Conservation (phyloP, 2,329 filamentous ascomycete genomes). For the Aspergillus vadensis region DNA sequence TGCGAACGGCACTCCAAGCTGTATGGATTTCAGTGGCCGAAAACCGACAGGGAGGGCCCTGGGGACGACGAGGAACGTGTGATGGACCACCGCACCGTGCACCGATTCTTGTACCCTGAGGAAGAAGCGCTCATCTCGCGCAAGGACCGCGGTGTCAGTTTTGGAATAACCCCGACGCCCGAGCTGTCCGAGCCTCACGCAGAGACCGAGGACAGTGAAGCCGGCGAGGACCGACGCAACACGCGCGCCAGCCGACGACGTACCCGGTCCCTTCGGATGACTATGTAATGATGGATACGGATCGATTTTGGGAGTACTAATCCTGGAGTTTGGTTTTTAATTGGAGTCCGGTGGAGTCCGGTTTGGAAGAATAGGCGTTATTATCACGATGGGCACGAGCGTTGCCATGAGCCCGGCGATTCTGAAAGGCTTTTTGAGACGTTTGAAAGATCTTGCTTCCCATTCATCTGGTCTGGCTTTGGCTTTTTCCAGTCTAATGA, state of each 20-base stretch:
- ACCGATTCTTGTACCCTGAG: conserved; percentile 75
- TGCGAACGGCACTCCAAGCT: conserved; percentile 95
- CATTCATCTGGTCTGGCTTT: not conserved
- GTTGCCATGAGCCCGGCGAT: not conserved
- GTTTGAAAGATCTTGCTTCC: not conserved
- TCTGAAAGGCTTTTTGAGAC: not conserved
- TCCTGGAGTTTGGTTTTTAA: conserved; percentile 15
- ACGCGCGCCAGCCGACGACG: conserved; percentile 39
- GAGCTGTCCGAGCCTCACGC: conserved; percentile 42
- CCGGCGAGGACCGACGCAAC: conserved; percentile 36
- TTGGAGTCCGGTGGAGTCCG: conserved; percentile 9
- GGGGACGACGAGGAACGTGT: conserved; percentile 69
- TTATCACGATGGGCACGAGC: not conserved
- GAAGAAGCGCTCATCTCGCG: conserved; percentile 59
- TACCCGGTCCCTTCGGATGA: conserved; percentile 37
- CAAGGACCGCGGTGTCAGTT: conserved; percentile 41
- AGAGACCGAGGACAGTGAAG: conserved; percentile 42
- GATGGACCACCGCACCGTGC: conserved; percentile 81
- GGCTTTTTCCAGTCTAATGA: not conserved
- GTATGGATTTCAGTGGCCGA: conserved; percentile 94
- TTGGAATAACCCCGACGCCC: conserved; percentile 39
- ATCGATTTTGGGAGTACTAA: conserved; percentile 4
- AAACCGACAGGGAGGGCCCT: conserved; percentile 79
- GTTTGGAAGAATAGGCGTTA: not conserved
- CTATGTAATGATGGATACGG: conserved; percentile 32